These are phyloP conservation scores for Alternaria gaisen DNA, from an alignment of 2,329 filamentous ascomycete genomes.

Conservation along the genomic window DNA sequence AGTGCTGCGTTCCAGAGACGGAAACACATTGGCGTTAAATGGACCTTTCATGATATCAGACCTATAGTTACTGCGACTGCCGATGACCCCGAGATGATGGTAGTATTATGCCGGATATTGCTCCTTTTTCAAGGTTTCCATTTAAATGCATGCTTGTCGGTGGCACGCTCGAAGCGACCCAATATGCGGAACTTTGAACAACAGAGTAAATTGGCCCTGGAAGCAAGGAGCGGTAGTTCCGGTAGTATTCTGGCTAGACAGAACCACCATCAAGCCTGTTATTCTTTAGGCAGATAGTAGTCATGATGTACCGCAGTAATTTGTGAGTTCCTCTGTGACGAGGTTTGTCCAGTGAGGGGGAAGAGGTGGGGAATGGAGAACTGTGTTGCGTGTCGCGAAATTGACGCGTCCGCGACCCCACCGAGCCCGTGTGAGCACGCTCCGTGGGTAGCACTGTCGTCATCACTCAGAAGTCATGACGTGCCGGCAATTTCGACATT, in stretches of 20 bases:
- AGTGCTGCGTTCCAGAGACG: not conserved
- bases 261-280: not conserved
- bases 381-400: not conserved
- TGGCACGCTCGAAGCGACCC: conserved; percentile 25
- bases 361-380: not conserved
- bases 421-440: not conserved
- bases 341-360: not conserved
- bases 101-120: conserved; percentile 20
- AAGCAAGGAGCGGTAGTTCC: not conserved
- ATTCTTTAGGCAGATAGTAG: not conserved
- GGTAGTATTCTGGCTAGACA: not conserved
- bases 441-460: not conserved
- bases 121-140: conserved; percentile 8
- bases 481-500: not conserved
- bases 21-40: not conserved
- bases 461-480: not conserved
- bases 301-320: not conserved
- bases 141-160: conserved; percentile 29
- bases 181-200: conserved; percentile 7
- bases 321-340: too few species aligned
- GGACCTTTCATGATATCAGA: not conserved
- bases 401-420: not conserved
- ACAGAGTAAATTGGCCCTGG: not conserved
- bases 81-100: conserved; percentile 7
- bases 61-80: not conserved